These are phyloP conservation scores for Phyllosticta citribraziliensis DNA, from an alignment of 2,329 filamentous ascomycete species.

Conservation along the genomic window DNA sequence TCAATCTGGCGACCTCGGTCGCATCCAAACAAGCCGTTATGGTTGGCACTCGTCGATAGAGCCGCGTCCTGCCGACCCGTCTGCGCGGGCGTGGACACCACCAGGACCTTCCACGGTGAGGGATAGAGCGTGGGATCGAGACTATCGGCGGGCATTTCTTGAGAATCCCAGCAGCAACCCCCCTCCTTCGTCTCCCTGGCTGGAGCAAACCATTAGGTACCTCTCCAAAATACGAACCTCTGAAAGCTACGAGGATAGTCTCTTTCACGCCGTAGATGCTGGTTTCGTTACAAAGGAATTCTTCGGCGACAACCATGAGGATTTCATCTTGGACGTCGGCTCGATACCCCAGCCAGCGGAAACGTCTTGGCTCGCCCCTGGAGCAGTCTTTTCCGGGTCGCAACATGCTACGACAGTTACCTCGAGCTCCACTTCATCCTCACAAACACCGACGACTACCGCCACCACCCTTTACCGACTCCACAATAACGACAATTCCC, in stretches of 20 bases:
- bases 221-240: conserved; percentile 48
- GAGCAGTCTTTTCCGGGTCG: conserved; percentile 50
- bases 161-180: conserved; percentile 18
- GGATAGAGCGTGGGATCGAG: conserved; percentile 13
- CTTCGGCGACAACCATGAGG: conserved; percentile 42
- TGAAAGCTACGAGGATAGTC: conserved; percentile 43
- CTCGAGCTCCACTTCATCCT: conserved; percentile 14
- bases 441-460: conserved; percentile 11
- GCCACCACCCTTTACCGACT: conserved; percentile 19
- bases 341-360: conserved; percentile 41
- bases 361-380: conserved; percentile 53
- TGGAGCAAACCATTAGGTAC: conserved; percentile 54
- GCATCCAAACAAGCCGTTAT: conserved; percentile 7
- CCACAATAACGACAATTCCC: conserved; percentile 15
- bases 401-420: conserved; percentile 45
- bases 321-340: conserved; percentile 49
- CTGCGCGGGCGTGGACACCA: background rate
- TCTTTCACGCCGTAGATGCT: conserved; percentile 43
- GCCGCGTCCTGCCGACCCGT: background rate
- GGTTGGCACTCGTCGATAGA: background rate
- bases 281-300: conserved; percentile 45
- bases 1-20: conserved; percentile 14
- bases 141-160: conserved; percentile 21
- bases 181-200: conserved; percentile 23
- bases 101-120: conserved; percentile 1